Percentiles rank a stretch among this genome's conserved stretches.
These are phyloP conservation scores for Letharia columbiana DNA, from an alignment of 495 filamentous ascomycete genomes.

Conservation along the genomic window DNA sequence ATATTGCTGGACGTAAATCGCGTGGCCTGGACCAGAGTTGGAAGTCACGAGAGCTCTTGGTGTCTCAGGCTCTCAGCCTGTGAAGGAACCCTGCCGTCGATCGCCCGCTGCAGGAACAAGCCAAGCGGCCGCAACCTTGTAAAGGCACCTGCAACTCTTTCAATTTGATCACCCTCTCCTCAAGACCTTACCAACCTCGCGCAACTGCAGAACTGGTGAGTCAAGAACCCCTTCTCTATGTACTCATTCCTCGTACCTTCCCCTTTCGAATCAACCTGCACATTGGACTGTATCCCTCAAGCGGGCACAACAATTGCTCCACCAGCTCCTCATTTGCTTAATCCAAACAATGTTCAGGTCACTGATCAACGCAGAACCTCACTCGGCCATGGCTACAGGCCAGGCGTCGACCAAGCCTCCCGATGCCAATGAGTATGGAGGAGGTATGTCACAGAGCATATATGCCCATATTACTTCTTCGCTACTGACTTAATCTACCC, in stretches of 20 bases:
- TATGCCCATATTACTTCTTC: constrained; percentile 3
- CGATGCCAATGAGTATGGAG: constrained; percentile 67
- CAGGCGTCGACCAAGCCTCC: constrained; percentile 39
- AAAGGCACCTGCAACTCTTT: neutral
- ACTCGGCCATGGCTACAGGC: constrained; percentile 17
- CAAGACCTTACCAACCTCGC: neutral
- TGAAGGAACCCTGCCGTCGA: constrained; percentile 3
- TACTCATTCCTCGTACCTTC: neutral
- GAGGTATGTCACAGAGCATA: constrained; percentile 51
- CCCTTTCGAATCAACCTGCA: neutral
- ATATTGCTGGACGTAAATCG: constrained; percentile 13
- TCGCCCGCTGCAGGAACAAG: constrained; percentile 21
- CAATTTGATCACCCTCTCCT: neutral
- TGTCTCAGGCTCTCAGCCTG: neutral
- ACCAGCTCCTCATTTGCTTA: too few species aligned
- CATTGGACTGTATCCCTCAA: neutral
- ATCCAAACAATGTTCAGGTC: too few species aligned
- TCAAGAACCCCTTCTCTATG: neutral
- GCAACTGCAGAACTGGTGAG: neutral
- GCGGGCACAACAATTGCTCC: too few species aligned
- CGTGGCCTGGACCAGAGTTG: neutral
- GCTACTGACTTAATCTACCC: constrained; percentile 4
- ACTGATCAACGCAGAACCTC: too few species aligned
- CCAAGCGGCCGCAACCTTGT: neutral
- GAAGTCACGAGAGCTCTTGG: neutral